Conservation (phyloP, 495 filamentous ascomycete genomes). For the Trichoderma virens region DNA sequence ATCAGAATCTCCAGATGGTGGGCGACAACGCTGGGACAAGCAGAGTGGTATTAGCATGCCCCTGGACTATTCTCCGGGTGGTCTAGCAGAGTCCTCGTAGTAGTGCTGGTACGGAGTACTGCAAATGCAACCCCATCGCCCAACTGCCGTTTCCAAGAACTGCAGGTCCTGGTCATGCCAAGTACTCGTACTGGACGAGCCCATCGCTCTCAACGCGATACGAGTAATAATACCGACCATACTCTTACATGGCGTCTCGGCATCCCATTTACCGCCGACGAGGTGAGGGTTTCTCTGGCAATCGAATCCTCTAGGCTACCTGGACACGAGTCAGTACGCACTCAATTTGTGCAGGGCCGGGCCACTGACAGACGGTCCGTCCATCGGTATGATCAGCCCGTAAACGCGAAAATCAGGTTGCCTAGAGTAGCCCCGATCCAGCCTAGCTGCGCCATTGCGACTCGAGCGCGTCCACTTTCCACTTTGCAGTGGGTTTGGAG, state of each 20-base stretch:
- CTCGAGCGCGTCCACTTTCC: not conserved
- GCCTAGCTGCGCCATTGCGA: not conserved
- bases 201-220: no score
- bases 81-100: not conserved
- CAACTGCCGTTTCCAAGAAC: not conserved
- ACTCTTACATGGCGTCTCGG: no score
- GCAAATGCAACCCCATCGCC: not conserved
- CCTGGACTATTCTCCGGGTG: not conserved
- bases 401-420: not conserved
- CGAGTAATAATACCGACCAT: no score
- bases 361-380: conserved; percentile 7
- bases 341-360: not conserved
- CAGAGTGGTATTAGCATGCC: not conserved
- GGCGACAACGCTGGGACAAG: not conserved
- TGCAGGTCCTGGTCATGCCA: not conserved
- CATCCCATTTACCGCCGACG: no score
- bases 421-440: not conserved
- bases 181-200: not conserved
- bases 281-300: not conserved
- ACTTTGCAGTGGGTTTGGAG: not conserved
- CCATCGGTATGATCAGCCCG: conserved; percentile 5
- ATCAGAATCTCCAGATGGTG: not conserved
- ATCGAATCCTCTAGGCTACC: not conserved
- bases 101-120: not conserved
- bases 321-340: not conserved